These are phyloP conservation scores for Scolecobasidium constrictum DNA, from an alignment of 2,329 filamentous ascomycete species.

Conservation along the genomic window DNA sequence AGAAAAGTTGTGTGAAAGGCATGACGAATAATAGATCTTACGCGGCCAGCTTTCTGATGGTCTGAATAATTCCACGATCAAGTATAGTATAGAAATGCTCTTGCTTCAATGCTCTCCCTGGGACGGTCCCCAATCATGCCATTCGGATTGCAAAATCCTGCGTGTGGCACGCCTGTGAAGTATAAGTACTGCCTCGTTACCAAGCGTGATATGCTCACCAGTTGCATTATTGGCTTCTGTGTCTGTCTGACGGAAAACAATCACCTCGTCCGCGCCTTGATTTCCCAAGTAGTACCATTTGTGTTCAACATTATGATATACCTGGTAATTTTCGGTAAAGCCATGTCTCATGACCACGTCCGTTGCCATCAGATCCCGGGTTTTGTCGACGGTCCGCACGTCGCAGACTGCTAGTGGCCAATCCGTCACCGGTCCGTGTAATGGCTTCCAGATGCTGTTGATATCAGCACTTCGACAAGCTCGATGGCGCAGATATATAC, in stretches of 20 bases:
- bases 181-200: background rate
- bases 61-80: no score
- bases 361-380: constrained; percentile 2
- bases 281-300: constrained; percentile 12
- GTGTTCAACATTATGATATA: constrained; percentile 11
- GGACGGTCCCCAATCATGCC: background rate
- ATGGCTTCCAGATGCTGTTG: constrained; percentile 10
- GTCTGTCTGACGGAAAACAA: constrained; percentile 9
- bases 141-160: constrained; percentile 5
- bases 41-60: no score
- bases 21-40: no score
- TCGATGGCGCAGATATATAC: background rate
- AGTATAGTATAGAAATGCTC: no score
- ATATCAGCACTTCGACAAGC: background rate
- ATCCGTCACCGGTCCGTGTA: constrained; percentile 10
- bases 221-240: constrained; percentile 4
- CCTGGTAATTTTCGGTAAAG: constrained; percentile 9
- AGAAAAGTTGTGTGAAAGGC: no score
- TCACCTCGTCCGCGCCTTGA: constrained; percentile 8
- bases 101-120: constrained; percentile 4
- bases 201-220: background rate
- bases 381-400: constrained; percentile 6
- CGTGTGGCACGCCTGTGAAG: constrained; percentile 6
- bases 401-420: constrained; percentile 12
- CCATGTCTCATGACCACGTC: constrained; percentile 8